Evolutionary conservation across 768 basidiomycete genomes (phyloP).

Genomic region (Melanogaster broomeanus): DNA sequence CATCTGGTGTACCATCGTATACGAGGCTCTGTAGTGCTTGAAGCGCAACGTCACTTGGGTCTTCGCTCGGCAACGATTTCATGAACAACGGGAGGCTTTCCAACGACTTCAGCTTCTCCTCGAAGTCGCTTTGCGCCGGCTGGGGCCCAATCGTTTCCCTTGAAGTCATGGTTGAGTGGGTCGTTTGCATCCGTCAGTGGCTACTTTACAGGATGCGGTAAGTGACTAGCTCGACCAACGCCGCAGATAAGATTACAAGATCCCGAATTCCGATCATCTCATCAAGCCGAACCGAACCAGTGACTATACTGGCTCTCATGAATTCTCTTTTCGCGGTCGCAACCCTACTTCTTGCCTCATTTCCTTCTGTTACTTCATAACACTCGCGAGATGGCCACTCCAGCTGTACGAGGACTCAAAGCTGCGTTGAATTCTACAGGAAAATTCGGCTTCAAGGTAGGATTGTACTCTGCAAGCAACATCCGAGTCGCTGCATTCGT

Average conservation of each 20-base stretch:
- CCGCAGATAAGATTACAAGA: slow-evolving; percentile 26
- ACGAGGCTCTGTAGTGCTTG: slow-evolving; percentile 84
- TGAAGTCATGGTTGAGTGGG: slow-evolving; percentile 14
- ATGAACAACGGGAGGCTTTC: slow-evolving; percentile 90
- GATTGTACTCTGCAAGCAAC: not conserved
- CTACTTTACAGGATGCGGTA: not conserved
- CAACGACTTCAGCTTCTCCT: slow-evolving; percentile 44
- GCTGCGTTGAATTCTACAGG: slow-evolving; percentile 64
- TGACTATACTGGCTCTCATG: not conserved
- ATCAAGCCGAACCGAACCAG: slow-evolving; percentile 6
- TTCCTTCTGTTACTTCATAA: not conserved
- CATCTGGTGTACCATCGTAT: slow-evolving; percentile 91
- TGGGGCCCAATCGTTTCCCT: slow-evolving; percentile 24
- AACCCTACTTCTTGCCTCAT: not conserved
- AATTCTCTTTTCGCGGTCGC: not conserved
- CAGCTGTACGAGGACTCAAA: slow-evolving; percentile 49
- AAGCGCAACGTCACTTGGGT: slow-evolving; percentile 59
- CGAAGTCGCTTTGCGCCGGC: slow-evolving; percentile 18
- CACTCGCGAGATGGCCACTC: slow-evolving; percentile 23
- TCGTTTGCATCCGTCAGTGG: not conserved
- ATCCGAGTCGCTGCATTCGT: not conserved
- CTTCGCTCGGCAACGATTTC: slow-evolving; percentile 77
- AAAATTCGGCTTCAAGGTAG: slow-evolving; percentile 62
- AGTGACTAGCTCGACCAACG: too few relatives aligned
- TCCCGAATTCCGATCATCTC: slow-evolving; percentile 6